Base-by-base conservation (phyloP, 2,329 filamentous ascomycete species). In the Fusarium albidum region DNA sequence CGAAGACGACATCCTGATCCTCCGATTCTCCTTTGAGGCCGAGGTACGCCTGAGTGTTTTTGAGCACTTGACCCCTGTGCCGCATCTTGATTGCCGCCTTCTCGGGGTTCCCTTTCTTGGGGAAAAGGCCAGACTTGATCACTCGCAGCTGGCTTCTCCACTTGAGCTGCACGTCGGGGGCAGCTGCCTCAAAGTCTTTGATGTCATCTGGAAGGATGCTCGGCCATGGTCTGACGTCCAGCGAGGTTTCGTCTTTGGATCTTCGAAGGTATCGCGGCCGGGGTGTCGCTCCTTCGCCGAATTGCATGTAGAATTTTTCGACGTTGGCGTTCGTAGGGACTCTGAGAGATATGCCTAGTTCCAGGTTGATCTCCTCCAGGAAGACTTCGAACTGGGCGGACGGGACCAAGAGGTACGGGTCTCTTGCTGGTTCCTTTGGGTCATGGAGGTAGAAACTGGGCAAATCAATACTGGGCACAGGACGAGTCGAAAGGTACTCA, bases 211-310 rank as follows among this genome's bases (percentile, higher is more conserved):
- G 55, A 15, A 68, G 49, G 9, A 76, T 71, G 73, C 77, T 43
- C 66, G 78, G 57, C 49, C 71, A 71, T 5, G 55, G 59, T 3
- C 64, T 56, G 21, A 72, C 56, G 3, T 79, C 63, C 10, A 66
- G 52, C 1, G 60, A 61, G 9, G 77, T 72, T 5, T 74, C 72
- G 32, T 76, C 82, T 12, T 68, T 73, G 1, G 82, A 84, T 33
- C 77, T 79, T 3, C 87, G 86, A 6, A 95, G 75, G 65, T 86
- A 93, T 34, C 85, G 82, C 5, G 92, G 92, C 8, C 80, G 78
- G 5, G 87, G 86, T 6, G 81, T 83, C 4, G 80, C 79, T 28
- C 83, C 79, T 26, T 83, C 66, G 1, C 80, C 80, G 66, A 96
- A 95, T 9, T 73, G 74, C 51, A 89, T 71, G 35, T 82, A 71